Base-by-base conservation (phyloP, 106 monocot species). In the Chionographis japonica region DNA sequence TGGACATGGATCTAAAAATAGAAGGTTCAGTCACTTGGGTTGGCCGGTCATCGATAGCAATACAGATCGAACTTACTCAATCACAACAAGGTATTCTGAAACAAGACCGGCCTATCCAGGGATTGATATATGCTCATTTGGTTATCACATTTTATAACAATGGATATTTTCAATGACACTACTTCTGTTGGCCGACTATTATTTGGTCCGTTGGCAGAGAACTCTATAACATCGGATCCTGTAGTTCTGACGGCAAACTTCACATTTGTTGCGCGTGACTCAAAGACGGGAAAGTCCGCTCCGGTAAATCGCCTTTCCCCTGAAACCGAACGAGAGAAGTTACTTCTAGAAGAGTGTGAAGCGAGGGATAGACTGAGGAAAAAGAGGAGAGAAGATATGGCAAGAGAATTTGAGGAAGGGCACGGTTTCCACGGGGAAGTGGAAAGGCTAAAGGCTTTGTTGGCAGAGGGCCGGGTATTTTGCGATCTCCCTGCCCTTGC, bases 191-290 rank as follows among this genome's bases (percentile, higher is more conserved):
- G 36, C 56, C 3, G 12, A 68, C 38, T 17, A 12, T 40, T 37
- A 2, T 4, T 17, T 42, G 12, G 46, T 67, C 7, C 10, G 68
- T 61, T 68, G 15, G 53, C 81, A 86, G 92, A 77, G 54, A 76
- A 72, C 51, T 75, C 74, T 18, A 18, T 17, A 13, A 10, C 68
- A 54, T 57, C 70, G 58, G 95, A 91, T 80, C 63, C 76, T 16
- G 52, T 83, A 46, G 97, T 85, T 65, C 68, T 97, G 54, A 92
- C 97, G 0, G 97, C 89, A 17, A 82, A 89, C 80, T 97, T 97
- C 83, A 97, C 85, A 18, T 97, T 97, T 72, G 97, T 97, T 73
- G 92, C 97, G 55, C 84, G 87, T 20, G 97, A 97, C 57, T 97
- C 92, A 11, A 97, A 85, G 52, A 97, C 89, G 43, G 84, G 78